Evolutionary conservation across 2,329 filamentous ascomycete species (phyloP).

Genomic region (Alternaria triticimaculans): DNA sequence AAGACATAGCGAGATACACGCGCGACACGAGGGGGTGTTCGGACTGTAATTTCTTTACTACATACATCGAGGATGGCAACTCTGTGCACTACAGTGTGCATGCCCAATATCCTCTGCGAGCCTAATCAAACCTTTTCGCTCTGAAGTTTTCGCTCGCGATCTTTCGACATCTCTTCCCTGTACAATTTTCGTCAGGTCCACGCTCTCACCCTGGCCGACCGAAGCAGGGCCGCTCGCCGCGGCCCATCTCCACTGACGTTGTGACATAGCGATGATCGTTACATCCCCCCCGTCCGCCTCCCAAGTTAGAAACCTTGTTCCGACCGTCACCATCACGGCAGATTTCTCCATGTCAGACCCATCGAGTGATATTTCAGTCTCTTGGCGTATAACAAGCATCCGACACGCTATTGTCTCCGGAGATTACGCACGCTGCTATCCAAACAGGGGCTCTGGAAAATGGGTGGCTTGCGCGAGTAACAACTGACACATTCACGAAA

Average conservation of each 20-base stretch:
- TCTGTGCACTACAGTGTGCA: conserved; percentile 10
- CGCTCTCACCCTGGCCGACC: conserved; percentile 5
- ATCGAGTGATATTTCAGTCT: conserved; percentile 4
- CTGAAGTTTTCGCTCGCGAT: neutral
- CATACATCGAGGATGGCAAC: conserved; percentile 18
- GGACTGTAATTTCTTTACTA: conserved; percentile 22
- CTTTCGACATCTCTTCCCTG: conserved; percentile 1
- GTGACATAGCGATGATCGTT: conserved; percentile 6
- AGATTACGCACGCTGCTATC: neutral
- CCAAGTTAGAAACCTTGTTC: conserved; percentile 1
- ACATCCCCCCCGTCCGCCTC: neutral
- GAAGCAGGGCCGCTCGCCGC: conserved; percentile 8
- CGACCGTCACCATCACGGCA: conserved; percentile 1
- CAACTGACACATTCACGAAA: neutral
- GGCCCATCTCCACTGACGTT: conserved; percentile 11
- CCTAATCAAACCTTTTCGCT: conserved; percentile 16
- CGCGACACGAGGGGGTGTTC: conserved; percentile 18
- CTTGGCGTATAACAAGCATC: conserved; percentile 4
- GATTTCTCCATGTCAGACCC: conserved; percentile 2
- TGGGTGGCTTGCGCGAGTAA: neutral
- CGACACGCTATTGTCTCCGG: conserved; percentile 3
- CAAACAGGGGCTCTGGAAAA: neutral
- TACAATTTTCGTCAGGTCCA: conserved; percentile 13
- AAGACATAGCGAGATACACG: conserved; percentile 26
- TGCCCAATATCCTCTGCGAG: conserved; percentile 3